Conservation (phyloP, 768 basidiomycete genomes). For the Hydnomerulius pinastri region DNA sequence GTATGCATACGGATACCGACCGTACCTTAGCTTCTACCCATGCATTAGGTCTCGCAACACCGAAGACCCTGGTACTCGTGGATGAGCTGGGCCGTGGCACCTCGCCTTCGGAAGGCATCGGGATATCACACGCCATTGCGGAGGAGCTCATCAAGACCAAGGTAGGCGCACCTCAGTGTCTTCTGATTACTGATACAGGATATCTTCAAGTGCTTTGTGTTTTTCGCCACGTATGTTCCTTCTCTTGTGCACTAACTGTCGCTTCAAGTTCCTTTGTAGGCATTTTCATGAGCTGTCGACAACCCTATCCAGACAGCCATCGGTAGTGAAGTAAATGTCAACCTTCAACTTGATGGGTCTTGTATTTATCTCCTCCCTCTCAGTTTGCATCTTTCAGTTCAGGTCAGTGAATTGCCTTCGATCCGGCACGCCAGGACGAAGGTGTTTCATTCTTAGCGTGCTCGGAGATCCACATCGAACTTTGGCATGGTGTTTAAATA, state of each 20-base stretch:
- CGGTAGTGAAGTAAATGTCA: slow-evolving; percentile 70
- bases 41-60: slow-evolving; percentile 62
- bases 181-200: not conserved
- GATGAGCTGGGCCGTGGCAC: slow-evolving; percentile 96
- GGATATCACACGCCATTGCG: slow-evolving; percentile 82
- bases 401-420: slow-evolving; percentile 44
- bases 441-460: slow-evolving; percentile 42
- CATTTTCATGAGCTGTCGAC: slow-evolving; percentile 81
- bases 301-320: slow-evolving; percentile 75
- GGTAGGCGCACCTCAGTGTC: slow-evolving; percentile 43
- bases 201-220: slow-evolving; percentile 66
- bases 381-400: slow-evolving; percentile 82
- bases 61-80: slow-evolving; percentile 74
- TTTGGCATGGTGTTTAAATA: slow-evolving; percentile 79
- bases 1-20: slow-evolving; percentile 36
- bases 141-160: slow-evolving; percentile 74
- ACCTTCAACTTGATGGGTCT: not conserved
- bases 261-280: slow-evolving; percentile 34
- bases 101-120: slow-evolving; percentile 77
- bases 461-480: slow-evolving; percentile 51
- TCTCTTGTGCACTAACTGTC: not conserved
- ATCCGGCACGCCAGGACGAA: not conserved
- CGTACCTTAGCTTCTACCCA: not conserved
- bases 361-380: not conserved
- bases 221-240: slow-evolving; percentile 80